Evolutionary conservation across 108 stramenopile genomes (phyloP), one percentile per base, ranked within the genome.

Genomic region (Skeletonema costatum): DNA sequence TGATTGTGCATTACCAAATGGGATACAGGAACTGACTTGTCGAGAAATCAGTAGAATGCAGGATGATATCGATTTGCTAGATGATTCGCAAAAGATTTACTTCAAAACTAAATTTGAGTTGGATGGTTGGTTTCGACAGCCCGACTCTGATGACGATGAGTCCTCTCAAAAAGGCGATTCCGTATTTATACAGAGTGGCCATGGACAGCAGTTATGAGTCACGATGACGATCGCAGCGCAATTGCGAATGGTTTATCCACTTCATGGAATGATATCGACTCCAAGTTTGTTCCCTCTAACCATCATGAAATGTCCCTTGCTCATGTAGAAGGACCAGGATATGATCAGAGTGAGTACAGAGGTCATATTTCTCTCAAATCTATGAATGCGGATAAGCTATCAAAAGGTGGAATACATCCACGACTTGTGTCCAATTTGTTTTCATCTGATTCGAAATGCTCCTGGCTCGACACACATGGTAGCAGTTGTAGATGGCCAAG

Each of bases 371-470:
- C 71, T 17, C 35, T 73, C 10, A 64, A 66, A 32, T 35, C 30
- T 19, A 31, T 70, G 59, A 32, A 0, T 14, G 13, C 32, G 2
- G 32, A 70, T 4, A 35, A 64, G 0, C 25, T 31, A 39, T 74
- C 73, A 10, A 35, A 19, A 17, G 73, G 73, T 46, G 73, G 73
- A 1, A 30, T 74, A 21, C 73, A 74, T 39, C 12, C 42, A 12
- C 19, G 73, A 46, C 19, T 74, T 25, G 19, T 66, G 13, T 62
- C 60, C 25, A 74, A 74, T 48, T 21, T 74, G 64, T 74, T 46
- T 66, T n/a, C 73, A 74, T 51, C 31, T 74, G 29, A 66, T 74
- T 32, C 73, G 73, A 44, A 66, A 74, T 66, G 64, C 64, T 74
- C 73, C 73, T 33, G 65, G 65, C 21, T 66, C 73, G 13, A 74